phyloP scores from a whole-genome alignment of 2,329 filamentous ascomycete genomes.

The Byssoonygena ceratinophila region DNA sequence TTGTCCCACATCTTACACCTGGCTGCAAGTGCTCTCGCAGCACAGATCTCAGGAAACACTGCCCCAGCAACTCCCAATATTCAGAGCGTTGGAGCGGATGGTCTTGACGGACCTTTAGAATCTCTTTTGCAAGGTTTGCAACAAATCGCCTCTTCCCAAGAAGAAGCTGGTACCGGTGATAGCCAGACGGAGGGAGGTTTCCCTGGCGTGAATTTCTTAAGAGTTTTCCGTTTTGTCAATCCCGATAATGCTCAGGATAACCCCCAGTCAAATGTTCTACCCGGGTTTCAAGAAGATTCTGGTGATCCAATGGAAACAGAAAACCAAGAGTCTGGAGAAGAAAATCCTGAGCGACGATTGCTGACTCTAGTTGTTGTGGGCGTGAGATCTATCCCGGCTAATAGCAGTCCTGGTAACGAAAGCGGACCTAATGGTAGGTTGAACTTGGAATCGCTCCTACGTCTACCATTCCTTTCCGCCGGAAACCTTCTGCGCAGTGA shows the following conservation, averaged over 20 bases:
- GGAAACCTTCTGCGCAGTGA: constrained; percentile 33
- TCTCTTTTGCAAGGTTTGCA: constrained; percentile 54
- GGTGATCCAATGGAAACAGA: constrained; percentile 33
- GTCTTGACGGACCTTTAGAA: constrained; percentile 52
- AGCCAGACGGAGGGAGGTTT: constrained; percentile 35
- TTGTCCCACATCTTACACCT: constrained; percentile 52
- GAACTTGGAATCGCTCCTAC: constrained; percentile 34
- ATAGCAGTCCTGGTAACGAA: constrained; percentile 35
- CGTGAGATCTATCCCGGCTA: constrained; percentile 53
- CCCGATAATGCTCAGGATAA: constrained; percentile 30
- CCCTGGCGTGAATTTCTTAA: constrained; percentile 55
- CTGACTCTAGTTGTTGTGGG: constrained; percentile 61
- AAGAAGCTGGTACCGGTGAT: constrained; percentile 20
- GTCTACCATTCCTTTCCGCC: constrained; percentile 36
- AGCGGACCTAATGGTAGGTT: constrained; percentile 15
- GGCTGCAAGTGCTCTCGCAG: constrained; percentile 54
- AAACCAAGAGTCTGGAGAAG: constrained; percentile 27
- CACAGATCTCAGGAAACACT: constrained; percentile 53
- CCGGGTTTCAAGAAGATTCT: constrained; percentile 20
- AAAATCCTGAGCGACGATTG: constrained; percentile 45
- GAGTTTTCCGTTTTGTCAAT: constrained; percentile 58
- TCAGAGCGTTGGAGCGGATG: constrained; percentile 44
- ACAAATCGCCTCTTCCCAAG: constrained; percentile 49
- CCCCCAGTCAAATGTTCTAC: constrained; percentile 20
- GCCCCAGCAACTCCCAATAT: constrained; percentile 47